A percentile compares a stretch with the other conserved stretches of the same genome.
phyloP scores from a whole-genome alignment of 192 early-diverging fungal genomes.

The Linnemannia zychae region DNA sequence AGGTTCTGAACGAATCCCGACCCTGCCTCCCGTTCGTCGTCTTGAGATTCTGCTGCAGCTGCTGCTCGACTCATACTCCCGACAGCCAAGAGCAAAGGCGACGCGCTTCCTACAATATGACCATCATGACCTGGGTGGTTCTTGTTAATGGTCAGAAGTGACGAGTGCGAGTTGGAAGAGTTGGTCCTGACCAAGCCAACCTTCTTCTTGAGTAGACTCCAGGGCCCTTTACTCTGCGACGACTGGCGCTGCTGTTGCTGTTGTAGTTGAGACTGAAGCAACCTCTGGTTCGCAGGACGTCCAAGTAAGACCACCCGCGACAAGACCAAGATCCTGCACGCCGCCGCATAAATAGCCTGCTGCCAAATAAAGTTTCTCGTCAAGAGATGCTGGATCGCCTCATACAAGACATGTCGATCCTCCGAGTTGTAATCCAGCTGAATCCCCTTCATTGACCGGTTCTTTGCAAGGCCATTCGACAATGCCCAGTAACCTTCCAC shows the following conservation, averaged over 20 bases:
- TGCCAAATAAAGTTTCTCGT: slow-evolving; percentile 60
- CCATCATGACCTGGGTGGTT: neutral
- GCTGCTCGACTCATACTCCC: neutral
- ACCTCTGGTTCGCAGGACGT: slow-evolving; percentile 5
- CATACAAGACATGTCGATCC: slow-evolving; percentile 54
- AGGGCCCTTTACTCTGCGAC: neutral
- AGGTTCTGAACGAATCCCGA: neutral
- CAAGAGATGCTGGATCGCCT: slow-evolving; percentile 58
- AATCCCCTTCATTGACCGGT: slow-evolving; percentile 57
- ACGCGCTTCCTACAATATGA: neutral
- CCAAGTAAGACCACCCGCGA: slow-evolving; percentile 58
- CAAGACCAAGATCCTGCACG: slow-evolving; percentile 47
- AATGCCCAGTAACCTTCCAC: slow-evolving; percentile 56
- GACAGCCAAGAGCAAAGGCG: neutral
- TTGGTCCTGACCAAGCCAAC: neutral
- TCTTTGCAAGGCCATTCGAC: slow-evolving; percentile 44
- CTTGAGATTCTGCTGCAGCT: neutral
- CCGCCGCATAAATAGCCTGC: slow-evolving; percentile 36
- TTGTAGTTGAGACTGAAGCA: slow-evolving; percentile 11
- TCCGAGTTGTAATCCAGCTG: slow-evolving; percentile 62
- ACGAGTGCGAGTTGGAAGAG: neutral
- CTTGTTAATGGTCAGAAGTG: slow-evolving; percentile 3
- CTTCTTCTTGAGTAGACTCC: slow-evolving; percentile 23
- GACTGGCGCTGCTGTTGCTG: slow-evolving; percentile 9
- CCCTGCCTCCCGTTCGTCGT: neutral